phyloP scores from a whole-genome alignment of 176 grass and related monocot species.

The Rhipidocladum racemiflorum region DNA sequence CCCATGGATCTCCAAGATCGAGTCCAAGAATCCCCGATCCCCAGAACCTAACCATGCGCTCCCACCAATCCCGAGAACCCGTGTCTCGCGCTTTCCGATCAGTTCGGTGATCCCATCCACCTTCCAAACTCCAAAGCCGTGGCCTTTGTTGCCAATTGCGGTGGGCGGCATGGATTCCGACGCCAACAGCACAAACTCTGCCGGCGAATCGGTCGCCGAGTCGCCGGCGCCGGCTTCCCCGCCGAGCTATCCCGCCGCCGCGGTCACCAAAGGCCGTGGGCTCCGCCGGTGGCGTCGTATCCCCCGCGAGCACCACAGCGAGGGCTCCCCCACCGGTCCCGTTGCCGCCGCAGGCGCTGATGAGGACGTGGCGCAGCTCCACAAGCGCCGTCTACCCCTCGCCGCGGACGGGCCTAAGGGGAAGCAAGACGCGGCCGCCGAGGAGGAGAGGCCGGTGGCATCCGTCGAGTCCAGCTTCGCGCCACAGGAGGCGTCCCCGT shows the following conservation, averaged over 20 bases:
- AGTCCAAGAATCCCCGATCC: slow-evolving; percentile 21
- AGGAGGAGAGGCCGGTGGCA: slow-evolving; percentile 64
- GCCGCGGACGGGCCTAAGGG: slow-evolving; percentile 29
- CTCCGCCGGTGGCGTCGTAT: slow-evolving; percentile 68
- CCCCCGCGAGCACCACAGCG: slow-evolving; percentile 47
- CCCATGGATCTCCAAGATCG: slow-evolving; percentile 39
- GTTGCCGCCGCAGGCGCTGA: neutral
- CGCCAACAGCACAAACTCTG: slow-evolving; percentile 28
- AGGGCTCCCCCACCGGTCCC: slow-evolving; percentile 35
- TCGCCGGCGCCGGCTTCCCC: slow-evolving; percentile 24
- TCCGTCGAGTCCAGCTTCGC: slow-evolving; percentile 61
- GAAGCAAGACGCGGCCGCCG: slow-evolving; percentile 36
- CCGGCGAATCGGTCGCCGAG: slow-evolving; percentile 34
- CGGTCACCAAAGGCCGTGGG: slow-evolving; percentile 42
- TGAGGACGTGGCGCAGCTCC: slow-evolving; percentile 50
- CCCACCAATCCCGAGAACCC: slow-evolving; percentile 16
- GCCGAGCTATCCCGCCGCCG: neutral
- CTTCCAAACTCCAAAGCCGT: neutral
- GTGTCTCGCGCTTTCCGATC: neutral
- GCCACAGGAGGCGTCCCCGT: slow-evolving; percentile 18
- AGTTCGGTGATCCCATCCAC: slow-evolving; percentile 16
- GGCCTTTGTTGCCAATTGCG: slow-evolving; percentile 23
- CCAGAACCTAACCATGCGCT: slow-evolving; percentile 5
- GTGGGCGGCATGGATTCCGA: slow-evolving; percentile 43
- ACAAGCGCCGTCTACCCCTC: slow-evolving; percentile 52